phyloP scores from a whole-genome alignment of 2,329 filamentous ascomycete species.

The Alternaria brassicicola region DNA sequence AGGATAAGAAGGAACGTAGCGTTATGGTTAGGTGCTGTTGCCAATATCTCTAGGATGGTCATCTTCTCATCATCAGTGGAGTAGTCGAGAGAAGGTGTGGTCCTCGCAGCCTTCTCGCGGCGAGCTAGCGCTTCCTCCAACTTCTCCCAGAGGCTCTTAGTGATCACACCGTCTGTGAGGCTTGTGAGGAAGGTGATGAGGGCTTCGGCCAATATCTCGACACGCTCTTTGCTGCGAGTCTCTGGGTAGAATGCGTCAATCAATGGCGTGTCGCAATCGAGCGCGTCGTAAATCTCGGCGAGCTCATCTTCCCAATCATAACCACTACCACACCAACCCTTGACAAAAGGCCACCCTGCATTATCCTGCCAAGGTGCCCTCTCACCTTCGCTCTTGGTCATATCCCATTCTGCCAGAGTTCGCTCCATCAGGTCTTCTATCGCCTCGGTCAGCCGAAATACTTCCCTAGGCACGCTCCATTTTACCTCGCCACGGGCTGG shows the following conservation, averaged over 20 bases:
- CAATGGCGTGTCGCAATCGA: slow-evolving; percentile 73
- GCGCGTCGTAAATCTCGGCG: slow-evolving; percentile 62
- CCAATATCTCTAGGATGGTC: slow-evolving; percentile 74
- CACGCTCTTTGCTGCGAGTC: slow-evolving; percentile 66
- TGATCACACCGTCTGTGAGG: slow-evolving; percentile 80
- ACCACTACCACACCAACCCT: slow-evolving; percentile 49
- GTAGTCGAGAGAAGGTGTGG: slow-evolving; percentile 30
- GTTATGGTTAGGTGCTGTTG: slow-evolving; percentile 73
- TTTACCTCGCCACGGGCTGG: slow-evolving; percentile 57
- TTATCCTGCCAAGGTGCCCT: slow-evolving; percentile 61
- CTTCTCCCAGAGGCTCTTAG: slow-evolving; percentile 68
- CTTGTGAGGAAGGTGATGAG: slow-evolving; percentile 76
- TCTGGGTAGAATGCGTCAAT: slow-evolving; percentile 64
- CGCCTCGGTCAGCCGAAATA: slow-evolving; percentile 86
- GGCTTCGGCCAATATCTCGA: slow-evolving; percentile 75
- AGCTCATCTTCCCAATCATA: slow-evolving; percentile 51
- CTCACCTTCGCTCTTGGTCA: slow-evolving; percentile 54
- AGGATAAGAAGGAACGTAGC: slow-evolving; percentile 89
- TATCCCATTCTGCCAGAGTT: slow-evolving; percentile 67
- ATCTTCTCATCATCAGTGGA: slow-evolving; percentile 62
- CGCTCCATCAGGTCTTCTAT: slow-evolving; percentile 67
- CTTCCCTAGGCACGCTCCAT: slow-evolving; percentile 83
- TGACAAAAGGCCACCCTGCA: slow-evolving; percentile 66
- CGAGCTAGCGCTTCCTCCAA: slow-evolving; percentile 34
- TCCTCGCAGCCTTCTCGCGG: slow-evolving; percentile 51